phyloP scores from a whole-genome alignment of 2,329 filamentous ascomycete genomes.

The Fonsecaea erecta region DNA sequence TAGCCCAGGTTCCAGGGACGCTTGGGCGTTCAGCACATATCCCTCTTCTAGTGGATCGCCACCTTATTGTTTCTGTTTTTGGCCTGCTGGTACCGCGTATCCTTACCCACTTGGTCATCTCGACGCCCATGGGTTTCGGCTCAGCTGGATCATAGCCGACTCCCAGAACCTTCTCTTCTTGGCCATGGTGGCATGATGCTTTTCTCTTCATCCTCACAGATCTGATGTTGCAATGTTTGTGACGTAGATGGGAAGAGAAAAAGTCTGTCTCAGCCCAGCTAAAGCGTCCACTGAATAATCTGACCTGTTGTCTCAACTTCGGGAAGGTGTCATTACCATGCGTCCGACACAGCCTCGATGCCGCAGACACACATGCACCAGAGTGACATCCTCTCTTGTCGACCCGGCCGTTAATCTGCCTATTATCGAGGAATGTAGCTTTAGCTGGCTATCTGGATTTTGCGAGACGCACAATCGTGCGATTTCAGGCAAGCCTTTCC shows the following conservation, averaged over 20 bases:
- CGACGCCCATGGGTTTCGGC: slow-evolving; percentile 8
- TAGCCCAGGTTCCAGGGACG: background rate
- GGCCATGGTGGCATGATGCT: slow-evolving; percentile 7
- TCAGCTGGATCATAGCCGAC: slow-evolving; percentile 16
- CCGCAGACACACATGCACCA: background rate
- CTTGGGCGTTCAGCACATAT: background rate
- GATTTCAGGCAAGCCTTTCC: background rate
- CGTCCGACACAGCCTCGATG: slow-evolving; percentile 2
- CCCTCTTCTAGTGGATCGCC: slow-evolving; percentile 13
- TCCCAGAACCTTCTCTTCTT: background rate
- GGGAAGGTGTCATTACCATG: background rate
- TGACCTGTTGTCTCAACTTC: background rate
- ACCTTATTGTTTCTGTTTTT: slow-evolving; percentile 17
- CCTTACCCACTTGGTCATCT: slow-evolving; percentile 3
- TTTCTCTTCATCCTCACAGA: background rate
- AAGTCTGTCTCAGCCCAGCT: slow-evolving; percentile 16
- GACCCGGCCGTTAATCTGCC: background rate
- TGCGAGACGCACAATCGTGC: background rate
- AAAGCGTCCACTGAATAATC: background rate
- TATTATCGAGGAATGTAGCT: background rate
- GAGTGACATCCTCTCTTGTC: slow-evolving; percentile 5
- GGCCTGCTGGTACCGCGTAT: slow-evolving; percentile 15
- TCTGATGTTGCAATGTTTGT: background rate
- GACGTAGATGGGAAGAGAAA: slow-evolving; percentile 1
- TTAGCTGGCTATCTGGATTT: background rate